Conservation (phyloP, 441 rosid genomes). For the Populus tomentosa region DNA sequence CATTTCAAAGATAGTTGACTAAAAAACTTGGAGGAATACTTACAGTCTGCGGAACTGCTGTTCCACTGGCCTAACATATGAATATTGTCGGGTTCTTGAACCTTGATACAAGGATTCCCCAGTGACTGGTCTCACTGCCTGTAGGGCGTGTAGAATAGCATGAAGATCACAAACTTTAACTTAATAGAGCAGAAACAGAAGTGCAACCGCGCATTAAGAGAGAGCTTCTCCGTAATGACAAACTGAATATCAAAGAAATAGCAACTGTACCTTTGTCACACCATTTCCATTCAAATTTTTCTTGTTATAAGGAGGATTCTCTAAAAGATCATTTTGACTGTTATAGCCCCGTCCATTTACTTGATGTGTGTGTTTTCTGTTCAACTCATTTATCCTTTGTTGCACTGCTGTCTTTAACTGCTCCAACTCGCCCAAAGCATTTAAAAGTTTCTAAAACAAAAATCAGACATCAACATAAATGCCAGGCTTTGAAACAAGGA, state of each 20-base stretch:
- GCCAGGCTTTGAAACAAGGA: slow-evolving; percentile 22
- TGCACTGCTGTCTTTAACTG: slow-evolving; percentile 74
- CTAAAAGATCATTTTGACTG: slow-evolving; percentile 36
- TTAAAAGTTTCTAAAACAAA: slow-evolving; percentile 55
- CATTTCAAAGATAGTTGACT: too few relatives aligned
- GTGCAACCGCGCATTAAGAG: background rate
- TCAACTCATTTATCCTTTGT: slow-evolving; percentile 53
- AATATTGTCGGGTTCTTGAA: slow-evolving; percentile 43
- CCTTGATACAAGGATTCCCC: slow-evolving; percentile 41
- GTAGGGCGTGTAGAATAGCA: slow-evolving; percentile 12
- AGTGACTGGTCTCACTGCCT: slow-evolving; percentile 49
- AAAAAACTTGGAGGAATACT: too few relatives aligned
- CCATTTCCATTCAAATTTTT: slow-evolving; percentile 36
- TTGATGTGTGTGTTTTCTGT: slow-evolving; percentile 42
- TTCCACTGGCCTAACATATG: too few relatives aligned
- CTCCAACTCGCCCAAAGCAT: slow-evolving; percentile 81
- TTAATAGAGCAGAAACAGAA: background rate
- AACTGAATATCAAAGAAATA: background rate
- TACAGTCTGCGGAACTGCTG: too few relatives aligned
- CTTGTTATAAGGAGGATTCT: slow-evolving; percentile 44
- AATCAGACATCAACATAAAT: slow-evolving; percentile 13
- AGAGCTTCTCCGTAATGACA: too few relatives aligned
- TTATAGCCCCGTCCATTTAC: slow-evolving; percentile 27
- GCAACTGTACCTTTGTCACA: slow-evolving; percentile 46
- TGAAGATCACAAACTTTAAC: background rate